These are phyloP conservation scores for Picea mariana DNA, from an alignment of 83 land plant genomes.

Conservation along the genomic window DNA sequence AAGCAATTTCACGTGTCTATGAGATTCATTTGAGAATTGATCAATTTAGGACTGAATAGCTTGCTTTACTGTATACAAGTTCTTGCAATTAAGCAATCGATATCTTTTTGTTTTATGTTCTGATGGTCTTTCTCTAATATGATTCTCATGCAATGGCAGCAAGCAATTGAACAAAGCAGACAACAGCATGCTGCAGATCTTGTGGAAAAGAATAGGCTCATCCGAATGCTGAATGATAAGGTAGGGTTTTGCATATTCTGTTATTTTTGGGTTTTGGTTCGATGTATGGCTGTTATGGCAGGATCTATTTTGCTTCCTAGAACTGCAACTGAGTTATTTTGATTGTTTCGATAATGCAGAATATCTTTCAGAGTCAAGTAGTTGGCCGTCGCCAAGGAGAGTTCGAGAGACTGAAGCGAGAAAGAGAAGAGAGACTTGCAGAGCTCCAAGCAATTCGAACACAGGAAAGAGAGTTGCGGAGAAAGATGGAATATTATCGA, in stretches of 20 bases:
- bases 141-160: constrained; percentile 46
- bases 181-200: constrained; percentile 81
- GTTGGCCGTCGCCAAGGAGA: constrained; percentile 65
- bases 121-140: background rate
- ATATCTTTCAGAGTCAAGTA: constrained; percentile 64
- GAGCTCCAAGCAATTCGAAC: constrained; percentile 36
- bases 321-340: background rate
- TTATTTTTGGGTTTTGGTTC: background rate
- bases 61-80: no score
- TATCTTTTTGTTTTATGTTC: background rate
- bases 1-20: no score
- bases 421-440: constrained; percentile 69
- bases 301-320: background rate
- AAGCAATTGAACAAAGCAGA: constrained; percentile 82
- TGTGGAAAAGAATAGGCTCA: constrained; percentile 75
- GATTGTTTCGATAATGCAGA: constrained; percentile 34
- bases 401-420: constrained; percentile 48
- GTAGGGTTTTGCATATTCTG: constrained; percentile 28
- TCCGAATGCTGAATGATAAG: constrained; percentile 80
- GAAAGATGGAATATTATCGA: constrained; percentile 72
- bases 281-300: background rate
- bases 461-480: constrained; percentile 58
- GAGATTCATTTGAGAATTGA: no score
- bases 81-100: background rate
- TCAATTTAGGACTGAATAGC: no score